A percentile compares a stretch with the other conserved stretches of the same genome.
phyloP scores from a whole-genome alignment of 805 yeast genomes.

The Maudiozyma barnettii region DNA sequence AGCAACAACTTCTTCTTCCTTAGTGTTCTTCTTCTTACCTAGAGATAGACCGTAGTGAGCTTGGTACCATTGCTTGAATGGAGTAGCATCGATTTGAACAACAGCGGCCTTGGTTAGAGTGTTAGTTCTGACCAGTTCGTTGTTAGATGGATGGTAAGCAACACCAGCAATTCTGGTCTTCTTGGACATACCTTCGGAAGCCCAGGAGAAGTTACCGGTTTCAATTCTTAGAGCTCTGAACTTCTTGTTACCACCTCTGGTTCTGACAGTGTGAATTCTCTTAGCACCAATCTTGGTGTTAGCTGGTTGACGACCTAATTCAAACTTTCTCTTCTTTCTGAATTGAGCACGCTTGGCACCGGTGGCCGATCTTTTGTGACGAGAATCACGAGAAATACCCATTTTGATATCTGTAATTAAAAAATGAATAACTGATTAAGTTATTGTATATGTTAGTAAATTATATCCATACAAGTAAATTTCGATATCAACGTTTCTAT shows the following conservation, averaged over 20 bases:
- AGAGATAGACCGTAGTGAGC: conserved; percentile 90
- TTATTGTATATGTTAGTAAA: conserved; percentile 12
- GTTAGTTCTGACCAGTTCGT: conserved; percentile 99
- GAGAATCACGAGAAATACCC: conserved; percentile 99
- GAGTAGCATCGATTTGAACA: conserved; percentile 99
- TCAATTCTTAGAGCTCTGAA: conserved; percentile 99
- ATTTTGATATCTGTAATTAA: conserved; percentile 40
- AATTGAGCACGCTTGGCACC: conserved; percentile 99
- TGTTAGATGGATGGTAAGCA: conserved; percentile 98
- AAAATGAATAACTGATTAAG: neutral
- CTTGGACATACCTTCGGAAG: conserved; percentile 95
- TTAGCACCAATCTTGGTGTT: conserved; percentile 88
- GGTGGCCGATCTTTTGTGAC: conserved; percentile 99
- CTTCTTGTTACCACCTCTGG: conserved; percentile 99
- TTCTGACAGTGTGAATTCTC: conserved; percentile 98
- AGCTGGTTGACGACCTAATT: conserved; percentile 99
- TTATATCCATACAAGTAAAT: neutral
- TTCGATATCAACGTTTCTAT: no score
- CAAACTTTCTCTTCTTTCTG: conserved; percentile 99
- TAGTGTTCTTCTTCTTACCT: conserved; percentile 69
- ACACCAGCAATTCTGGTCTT: conserved; percentile 98
- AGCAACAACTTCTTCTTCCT: conserved; percentile 52
- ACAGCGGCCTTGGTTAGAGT: conserved; percentile 98
- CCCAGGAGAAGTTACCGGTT: conserved; percentile 99
- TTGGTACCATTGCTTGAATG: conserved; percentile 99